Percentiles rank a stretch among this genome's conserved stretches.
phyloP scores from a whole-genome alignment of 1,139 yeast genomes.

The Kurtzmaniella quercitrusa region DNA sequence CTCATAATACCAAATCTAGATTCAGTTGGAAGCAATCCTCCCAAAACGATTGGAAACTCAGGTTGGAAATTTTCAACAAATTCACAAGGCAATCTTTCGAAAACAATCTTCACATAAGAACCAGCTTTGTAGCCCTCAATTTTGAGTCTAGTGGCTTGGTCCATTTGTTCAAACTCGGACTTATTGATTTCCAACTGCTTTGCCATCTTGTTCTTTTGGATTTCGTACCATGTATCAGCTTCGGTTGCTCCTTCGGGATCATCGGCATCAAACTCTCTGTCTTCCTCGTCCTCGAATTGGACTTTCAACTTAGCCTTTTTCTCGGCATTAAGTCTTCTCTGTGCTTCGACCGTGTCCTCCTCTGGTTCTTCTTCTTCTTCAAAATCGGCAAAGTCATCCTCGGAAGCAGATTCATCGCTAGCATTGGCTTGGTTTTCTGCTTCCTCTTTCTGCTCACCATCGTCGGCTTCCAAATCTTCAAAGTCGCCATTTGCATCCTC shows the following conservation, averaged over 20 bases:
- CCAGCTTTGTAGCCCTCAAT: constrained; percentile 95
- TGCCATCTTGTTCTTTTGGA: constrained; percentile 95
- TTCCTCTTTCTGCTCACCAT: constrained; percentile 20
- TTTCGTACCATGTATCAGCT: constrained; percentile 95
- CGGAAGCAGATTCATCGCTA: constrained; percentile 29
- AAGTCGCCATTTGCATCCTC: constrained; percentile 51
- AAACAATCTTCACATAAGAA: constrained; percentile 85
- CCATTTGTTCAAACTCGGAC: constrained; percentile 71
- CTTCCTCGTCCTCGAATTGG: constrained; percentile 91
- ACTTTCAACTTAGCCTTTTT: constrained; percentile 83
- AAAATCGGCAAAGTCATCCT: constrained; percentile 54
- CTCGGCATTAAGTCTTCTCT: constrained; percentile 77
- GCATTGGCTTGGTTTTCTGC: constrained; percentile 25
- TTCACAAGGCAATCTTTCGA: constrained; percentile 84
- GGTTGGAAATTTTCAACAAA: constrained; percentile 86
- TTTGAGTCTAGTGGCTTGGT: constrained; percentile 65
- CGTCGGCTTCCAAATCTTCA: constrained; percentile 67
- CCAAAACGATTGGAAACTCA: constrained; percentile 76
- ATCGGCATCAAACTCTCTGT: constrained; percentile 67
- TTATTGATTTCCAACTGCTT: constrained; percentile 93
- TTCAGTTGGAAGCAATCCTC: constrained; percentile 88
- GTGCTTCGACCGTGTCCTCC: constrained; percentile 57
- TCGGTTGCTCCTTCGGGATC: constrained; percentile 72
- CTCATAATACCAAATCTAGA: constrained; percentile 90
- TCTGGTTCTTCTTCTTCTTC: constrained; percentile 46